phyloP scores from a whole-genome alignment of 805 yeast species.

The Candida mattraensis region DNA sequence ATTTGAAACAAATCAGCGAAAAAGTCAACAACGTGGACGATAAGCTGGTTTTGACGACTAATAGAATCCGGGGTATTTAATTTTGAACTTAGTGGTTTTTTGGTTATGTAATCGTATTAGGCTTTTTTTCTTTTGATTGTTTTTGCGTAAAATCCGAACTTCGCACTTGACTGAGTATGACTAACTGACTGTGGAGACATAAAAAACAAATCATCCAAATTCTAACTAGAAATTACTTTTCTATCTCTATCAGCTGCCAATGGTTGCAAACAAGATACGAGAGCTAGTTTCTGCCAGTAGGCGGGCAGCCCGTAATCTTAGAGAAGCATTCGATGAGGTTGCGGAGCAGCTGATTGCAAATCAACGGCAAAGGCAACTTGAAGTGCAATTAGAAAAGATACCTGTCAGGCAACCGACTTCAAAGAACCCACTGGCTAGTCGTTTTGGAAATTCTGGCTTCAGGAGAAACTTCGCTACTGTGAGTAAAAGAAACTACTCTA shows the following conservation, averaged over 20 bases:
- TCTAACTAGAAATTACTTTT: no score
- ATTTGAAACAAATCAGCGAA: constrained; percentile 75
- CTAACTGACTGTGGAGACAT: no score
- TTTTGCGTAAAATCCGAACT: no score
- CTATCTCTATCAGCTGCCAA: no score
- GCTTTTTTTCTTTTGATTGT: no score
- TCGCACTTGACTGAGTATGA: no score
- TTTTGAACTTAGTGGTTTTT: background rate
- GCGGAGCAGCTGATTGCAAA: constrained; percentile 35
- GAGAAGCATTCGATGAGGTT: constrained; percentile 49
- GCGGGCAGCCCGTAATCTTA: constrained; percentile 46
- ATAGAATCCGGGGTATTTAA: constrained; percentile 34
- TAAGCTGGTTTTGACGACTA: constrained; percentile 47
- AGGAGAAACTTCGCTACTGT: constrained; percentile 31
- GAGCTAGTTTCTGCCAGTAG: constrained; percentile 47
- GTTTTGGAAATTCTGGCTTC: constrained; percentile 6
- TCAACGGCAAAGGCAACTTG: constrained; percentile 32
- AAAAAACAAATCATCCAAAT: no score
- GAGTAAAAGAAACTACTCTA: constrained; percentile 16
- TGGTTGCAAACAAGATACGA: constrained; percentile 38
- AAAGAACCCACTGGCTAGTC: constrained; percentile 24
- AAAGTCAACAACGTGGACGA: constrained; percentile 84
- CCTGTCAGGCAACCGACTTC: constrained; percentile 37
- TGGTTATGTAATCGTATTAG: constrained; percentile 3
- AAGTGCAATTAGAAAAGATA: constrained; percentile 34